Evolutionary conservation across 2,329 filamentous ascomycete species (phyloP).

Genomic region (Pseudogymnoascus sp.): DNA sequence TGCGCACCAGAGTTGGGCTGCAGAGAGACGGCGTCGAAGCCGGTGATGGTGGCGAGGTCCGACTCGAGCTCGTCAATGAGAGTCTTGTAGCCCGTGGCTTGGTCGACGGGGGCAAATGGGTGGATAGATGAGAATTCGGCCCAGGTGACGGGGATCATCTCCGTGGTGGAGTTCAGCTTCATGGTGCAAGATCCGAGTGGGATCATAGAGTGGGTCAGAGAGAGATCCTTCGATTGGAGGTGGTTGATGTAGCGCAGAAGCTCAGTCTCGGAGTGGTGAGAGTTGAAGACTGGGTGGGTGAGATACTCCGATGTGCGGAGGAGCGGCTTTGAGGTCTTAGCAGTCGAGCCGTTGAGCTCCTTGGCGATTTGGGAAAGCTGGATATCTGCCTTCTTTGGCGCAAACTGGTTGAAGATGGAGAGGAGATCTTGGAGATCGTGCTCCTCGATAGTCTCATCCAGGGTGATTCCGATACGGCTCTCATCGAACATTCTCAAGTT

Average conservation of each 20-base stretch:
- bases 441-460: conserved; percentile 65
- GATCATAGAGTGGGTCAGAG: conserved; percentile 95
- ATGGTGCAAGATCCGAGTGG: conserved; percentile 95
- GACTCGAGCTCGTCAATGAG: conserved; percentile 67
- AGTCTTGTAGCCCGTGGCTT: conserved; percentile 59
- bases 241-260: conserved; percentile 90
- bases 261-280: conserved; percentile 90
- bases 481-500: conserved; percentile 58
- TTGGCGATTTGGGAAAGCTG: conserved; percentile 37
- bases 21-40: conserved; percentile 81
- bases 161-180: conserved; percentile 91
- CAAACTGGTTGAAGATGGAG: conserved; percentile 42
- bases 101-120: conserved; percentile 62
- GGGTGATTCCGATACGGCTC: conserved; percentile 61
- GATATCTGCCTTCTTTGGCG: conserved; percentile 16
- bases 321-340: conserved; percentile 49
- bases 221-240: conserved; percentile 88
- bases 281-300: conserved; percentile 90
- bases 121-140: conserved; percentile 72
- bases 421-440: conserved; percentile 52
- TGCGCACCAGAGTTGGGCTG: conserved; percentile 96
- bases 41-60: conserved; percentile 76
- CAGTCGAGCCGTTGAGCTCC: conserved; percentile 33
- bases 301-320: conserved; percentile 69
- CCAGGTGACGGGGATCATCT: conserved; percentile 83